Conservation (phyloP, 139 green algal species). For the Yamagishiella unicocca region DNA sequence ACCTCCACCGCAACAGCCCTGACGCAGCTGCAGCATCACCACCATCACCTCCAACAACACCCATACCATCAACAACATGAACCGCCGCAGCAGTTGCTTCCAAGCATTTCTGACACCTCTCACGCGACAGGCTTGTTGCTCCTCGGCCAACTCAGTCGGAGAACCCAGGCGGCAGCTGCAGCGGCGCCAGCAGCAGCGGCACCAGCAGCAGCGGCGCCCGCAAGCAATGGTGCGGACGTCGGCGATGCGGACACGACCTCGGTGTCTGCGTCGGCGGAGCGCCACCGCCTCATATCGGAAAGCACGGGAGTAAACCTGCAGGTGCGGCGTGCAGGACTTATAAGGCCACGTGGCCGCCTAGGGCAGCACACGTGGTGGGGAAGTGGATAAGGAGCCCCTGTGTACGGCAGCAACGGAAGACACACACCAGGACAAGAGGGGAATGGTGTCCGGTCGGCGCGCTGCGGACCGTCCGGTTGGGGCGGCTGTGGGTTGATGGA, state of each 20-base stretch:
- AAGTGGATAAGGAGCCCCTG: too few species aligned
- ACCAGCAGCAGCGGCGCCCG: not conserved
- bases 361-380: not conserved
- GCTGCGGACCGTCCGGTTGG: too few species aligned
- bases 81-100: not conserved
- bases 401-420: too few species aligned
- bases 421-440: not conserved
- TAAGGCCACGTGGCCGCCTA: not conserved
- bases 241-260: not conserved
- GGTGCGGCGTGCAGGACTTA: not conserved
- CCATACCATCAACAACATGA: not conserved
- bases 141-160: conserved; percentile 11
- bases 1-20: not conserved
- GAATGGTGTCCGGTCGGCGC: not conserved
- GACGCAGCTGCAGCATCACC: not conserved
- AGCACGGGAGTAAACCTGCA: not conserved
- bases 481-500: too few species aligned
- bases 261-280: conserved; percentile 7
- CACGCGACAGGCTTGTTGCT: not conserved
- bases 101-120: not conserved
- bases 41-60: not conserved
- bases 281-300: not conserved
- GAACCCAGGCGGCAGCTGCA: not conserved
- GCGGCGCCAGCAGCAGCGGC: not conserved
- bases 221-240: not conserved